Percentiles rank a stretch among this genome's conserved stretches.
phyloP scores from a whole-genome alignment of 2,329 filamentous ascomycete genomes.

The Penicillium sp. region DNA sequence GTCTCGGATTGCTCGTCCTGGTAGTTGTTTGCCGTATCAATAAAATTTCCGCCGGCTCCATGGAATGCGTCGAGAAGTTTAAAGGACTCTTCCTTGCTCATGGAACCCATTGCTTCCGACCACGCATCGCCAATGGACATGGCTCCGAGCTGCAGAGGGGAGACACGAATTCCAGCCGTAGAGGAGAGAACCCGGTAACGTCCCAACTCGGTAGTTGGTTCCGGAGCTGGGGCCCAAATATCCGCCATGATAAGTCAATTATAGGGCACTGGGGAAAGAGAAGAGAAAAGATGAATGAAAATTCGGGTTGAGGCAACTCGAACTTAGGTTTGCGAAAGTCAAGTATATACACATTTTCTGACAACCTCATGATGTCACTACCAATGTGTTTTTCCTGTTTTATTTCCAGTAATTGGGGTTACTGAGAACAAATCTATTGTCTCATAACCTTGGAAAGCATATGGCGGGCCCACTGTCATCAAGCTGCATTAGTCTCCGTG shows the following conservation, averaged over 20 bases:
- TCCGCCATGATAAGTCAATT: neutral
- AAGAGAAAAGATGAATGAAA: neutral
- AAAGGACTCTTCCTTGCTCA: neutral
- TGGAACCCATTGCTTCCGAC: neutral
- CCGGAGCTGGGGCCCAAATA: neutral
- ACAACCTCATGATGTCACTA: neutral
- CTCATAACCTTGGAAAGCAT: neutral
- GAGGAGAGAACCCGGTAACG: neutral
- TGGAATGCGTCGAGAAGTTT: neutral
- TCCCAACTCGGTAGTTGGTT: neutral
- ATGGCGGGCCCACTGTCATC: neutral
- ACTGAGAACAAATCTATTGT: neutral
- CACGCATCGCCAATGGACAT: neutral
- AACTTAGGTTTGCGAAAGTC: neutral
- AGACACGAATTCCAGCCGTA: neutral
- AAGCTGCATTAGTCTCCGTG: neutral
- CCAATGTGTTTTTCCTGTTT: no score
- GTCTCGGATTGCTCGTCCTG: neutral
- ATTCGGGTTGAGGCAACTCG: neutral
- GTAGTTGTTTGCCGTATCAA: neutral
- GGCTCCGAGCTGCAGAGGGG: neutral
- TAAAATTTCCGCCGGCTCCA: neutral
- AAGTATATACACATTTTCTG: neutral
- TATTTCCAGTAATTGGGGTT: no score
- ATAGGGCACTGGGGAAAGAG: no score